Evolutionary conservation across 2,329 filamentous ascomycete species (phyloP), one percentile per base, ranked within the genome.

Genomic region (Fusarium staphyleae): DNA sequence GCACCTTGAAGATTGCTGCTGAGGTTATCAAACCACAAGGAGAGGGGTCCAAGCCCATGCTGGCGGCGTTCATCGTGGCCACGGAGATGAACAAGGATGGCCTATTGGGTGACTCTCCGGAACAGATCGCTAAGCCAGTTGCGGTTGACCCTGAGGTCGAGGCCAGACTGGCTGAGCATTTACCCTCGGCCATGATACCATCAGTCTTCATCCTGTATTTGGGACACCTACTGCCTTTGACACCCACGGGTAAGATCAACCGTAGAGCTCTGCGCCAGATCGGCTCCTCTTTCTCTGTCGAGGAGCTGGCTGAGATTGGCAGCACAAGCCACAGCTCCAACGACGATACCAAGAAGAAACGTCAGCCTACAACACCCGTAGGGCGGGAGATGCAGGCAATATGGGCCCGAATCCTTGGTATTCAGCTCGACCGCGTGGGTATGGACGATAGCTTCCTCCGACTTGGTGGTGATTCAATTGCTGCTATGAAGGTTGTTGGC

Each of bases 401-500:
- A 14, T 80, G 77, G 76, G 65, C 68, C 9, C 63, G 69, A 1
- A 65, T 77, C 0, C 66, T 80, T 3, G 60, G 62, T 2, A 58
- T 76, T 3, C 59, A 66, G 2, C 52, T 69, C 13, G 62, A 71
- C 2, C 55, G 63, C 4, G 75, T 80, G 15, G 72, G 73, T 3
- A 51, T 72, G 1, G 73, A 77, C 4, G 75, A 80, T 54, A 78
- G 75, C 65, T 82, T 82, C 65, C 79, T 81, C 69, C 70, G 70
- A 0, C 71, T 80, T 0, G 79, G 80, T 14, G 80, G 80, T n/a
- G 77, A 81, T 58, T 81, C 79, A 0, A 74, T 82, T 3, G 60
- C 72, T 0, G 78, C 79, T 0, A 84, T 82, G 75, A 78, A 75
- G 47, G 61, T 83, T 4, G 79, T 57, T 2, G 53, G 37, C 2